Evolutionary conservation across 768 basidiomycete genomes (phyloP).

Genomic region (Royoungia palumana): DNA sequence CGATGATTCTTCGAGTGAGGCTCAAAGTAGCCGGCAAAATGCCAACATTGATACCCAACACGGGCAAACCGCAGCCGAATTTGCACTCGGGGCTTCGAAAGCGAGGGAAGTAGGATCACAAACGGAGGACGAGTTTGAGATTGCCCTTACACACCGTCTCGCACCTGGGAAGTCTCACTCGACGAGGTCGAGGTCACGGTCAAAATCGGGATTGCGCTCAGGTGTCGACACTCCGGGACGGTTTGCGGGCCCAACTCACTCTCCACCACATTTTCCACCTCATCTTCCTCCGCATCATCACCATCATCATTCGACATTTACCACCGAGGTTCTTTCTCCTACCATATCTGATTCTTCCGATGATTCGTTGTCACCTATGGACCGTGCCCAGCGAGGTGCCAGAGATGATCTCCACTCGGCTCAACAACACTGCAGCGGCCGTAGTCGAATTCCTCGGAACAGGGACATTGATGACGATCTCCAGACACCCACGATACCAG

Average conservation of each 20-base stretch:
- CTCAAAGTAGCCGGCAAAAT: conserved; percentile 20
- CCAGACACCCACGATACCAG: conserved; percentile 60
- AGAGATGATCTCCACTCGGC: conserved; percentile 51
- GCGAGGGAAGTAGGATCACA: conserved; percentile 24
- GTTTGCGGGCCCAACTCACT: conserved; percentile 50
- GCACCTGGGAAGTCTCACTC: conserved; percentile 27
- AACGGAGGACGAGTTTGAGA: conserved; percentile 28
- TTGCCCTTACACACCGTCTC: conserved; percentile 30
- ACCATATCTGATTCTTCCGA: conserved; percentile 40
- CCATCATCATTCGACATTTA: conserved; percentile 30
- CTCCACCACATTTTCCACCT: conserved; percentile 36
- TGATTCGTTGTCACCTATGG: conserved; percentile 33
- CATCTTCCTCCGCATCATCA: conserved; percentile 9
- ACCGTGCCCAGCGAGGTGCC: conserved; percentile 42
- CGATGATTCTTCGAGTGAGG: conserved; percentile 76
- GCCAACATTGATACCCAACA: conserved; percentile 3
- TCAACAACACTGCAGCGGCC: conserved; percentile 38
- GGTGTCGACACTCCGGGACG: conserved; percentile 65
- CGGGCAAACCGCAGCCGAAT: conserved; percentile 14
- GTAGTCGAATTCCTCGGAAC: conserved; percentile 58
- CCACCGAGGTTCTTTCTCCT: conserved; percentile 29
- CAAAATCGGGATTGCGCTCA: conserved; percentile 42
- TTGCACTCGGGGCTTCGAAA: conserved; percentile 27
- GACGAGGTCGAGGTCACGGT: conserved; percentile 32
- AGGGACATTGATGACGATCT: conserved; percentile 56